phyloP scores from a whole-genome alignment of 2,329 filamentous ascomycete genomes.

The Chaetomiaceae sp. region DNA sequence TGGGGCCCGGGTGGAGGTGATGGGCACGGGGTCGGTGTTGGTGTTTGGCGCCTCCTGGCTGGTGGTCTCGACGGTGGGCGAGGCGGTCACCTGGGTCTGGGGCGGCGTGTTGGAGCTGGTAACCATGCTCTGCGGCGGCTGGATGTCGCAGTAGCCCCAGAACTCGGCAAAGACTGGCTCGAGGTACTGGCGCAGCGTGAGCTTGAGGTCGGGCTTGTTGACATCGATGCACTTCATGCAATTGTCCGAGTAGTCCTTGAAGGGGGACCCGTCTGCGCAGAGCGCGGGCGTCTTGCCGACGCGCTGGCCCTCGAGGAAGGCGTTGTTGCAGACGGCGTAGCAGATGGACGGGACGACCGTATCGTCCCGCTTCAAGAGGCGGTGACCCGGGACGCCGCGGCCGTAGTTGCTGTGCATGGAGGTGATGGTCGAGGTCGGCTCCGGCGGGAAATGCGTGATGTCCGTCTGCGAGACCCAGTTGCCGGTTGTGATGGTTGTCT shows the following conservation, averaged over 20 bases:
- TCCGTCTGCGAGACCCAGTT: conserved; percentile 51
- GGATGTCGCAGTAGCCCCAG: conserved; percentile 41
- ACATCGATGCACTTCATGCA: conserved; percentile 43
- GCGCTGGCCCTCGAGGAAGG: conserved; percentile 41
- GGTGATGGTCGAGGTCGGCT: conserved; percentile 21
- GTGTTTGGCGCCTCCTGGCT: conserved; percentile 22
- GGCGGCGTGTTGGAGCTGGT: conserved; percentile 18
- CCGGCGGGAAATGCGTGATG: conserved; percentile 39
- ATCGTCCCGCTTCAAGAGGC: conserved; percentile 38
- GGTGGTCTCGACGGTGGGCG: conserved; percentile 13
- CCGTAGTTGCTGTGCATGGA: conserved; percentile 14
- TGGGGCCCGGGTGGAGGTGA: conserved; percentile 3
- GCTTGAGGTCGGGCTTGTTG: conserved; percentile 27
- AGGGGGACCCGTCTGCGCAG: conserved; percentile 45
- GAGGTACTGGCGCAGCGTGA: conserved; percentile 34
- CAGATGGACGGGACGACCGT: conserved; percentile 45
- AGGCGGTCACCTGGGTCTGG: conserved; percentile 16
- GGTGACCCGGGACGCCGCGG: conserved; percentile 6
- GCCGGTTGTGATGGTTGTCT: conserved; percentile 48
- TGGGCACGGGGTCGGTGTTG: conserved; percentile 15
- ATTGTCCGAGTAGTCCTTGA: conserved; percentile 31
- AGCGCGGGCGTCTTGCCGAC: conserved; percentile 46
- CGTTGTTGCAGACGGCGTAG: conserved; percentile 50
- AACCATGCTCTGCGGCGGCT: conserved; percentile 7
- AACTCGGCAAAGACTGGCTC: conserved; percentile 41